A percentile compares a stretch with the other conserved stretches of the same genome.
Evolutionary conservation across 805 yeast species (phyloP).

Genomic region (Peterozyma xylosa): DNA sequence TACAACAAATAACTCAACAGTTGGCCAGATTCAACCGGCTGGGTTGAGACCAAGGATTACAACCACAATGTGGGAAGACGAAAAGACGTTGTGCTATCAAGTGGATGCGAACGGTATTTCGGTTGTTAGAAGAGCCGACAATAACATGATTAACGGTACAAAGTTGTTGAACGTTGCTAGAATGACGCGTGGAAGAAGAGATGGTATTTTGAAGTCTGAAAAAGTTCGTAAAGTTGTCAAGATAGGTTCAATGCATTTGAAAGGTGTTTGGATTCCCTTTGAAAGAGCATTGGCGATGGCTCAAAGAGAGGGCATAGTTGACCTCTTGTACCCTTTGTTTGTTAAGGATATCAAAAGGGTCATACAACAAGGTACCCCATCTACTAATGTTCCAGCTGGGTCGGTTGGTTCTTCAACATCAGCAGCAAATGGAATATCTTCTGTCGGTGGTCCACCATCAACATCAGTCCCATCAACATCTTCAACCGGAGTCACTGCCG

Average conservation of each 20-base stretch:
- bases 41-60: conserved; percentile 50
- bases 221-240: conserved; percentile 64
- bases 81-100: conserved; percentile 63
- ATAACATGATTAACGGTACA: conserved; percentile 68
- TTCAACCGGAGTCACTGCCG: conserved; percentile 3
- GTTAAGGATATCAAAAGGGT: conserved; percentile 56
- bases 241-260: conserved; percentile 69
- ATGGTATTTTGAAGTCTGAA: conserved; percentile 61
- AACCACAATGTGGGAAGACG: conserved; percentile 74
- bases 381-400: conserved; percentile 5
- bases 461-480: conserved; percentile 6
- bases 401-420: too few species aligned
- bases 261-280: conserved; percentile 74
- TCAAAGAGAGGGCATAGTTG: conserved; percentile 58
- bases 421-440: neutral
- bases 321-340: conserved; percentile 47
- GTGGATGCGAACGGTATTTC: conserved; percentile 64
- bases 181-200: conserved; percentile 69
- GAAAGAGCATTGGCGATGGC: conserved; percentile 66
- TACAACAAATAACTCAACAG: conserved; percentile 2
- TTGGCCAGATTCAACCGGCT: conserved; percentile 29
- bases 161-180: conserved; percentile 62
- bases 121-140: conserved; percentile 64
- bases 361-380: conserved; percentile 29
- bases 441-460: neutral